These are phyloP conservation scores for Magnusiomyces magnusii DNA, from an alignment of 1,139 yeast genomes.

Conservation along the genomic window DNA sequence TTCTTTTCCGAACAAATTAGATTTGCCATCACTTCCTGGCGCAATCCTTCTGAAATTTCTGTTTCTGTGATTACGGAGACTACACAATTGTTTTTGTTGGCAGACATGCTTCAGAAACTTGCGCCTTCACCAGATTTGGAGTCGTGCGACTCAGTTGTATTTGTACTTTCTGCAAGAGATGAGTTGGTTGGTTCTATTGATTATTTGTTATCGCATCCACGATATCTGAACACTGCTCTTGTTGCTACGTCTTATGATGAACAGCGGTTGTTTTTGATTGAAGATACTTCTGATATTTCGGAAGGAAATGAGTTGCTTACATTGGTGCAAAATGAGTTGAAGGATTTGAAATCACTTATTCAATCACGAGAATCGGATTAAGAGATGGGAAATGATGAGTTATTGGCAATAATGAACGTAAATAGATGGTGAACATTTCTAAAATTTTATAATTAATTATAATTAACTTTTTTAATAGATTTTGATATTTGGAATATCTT, in stretches of 20 bases:
- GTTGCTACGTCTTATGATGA: conserved; percentile 60
- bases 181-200: conserved; percentile 53
- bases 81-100: conserved; percentile 61
- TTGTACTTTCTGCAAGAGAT: conserved; percentile 7
- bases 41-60: conserved; percentile 53
- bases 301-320: conserved; percentile 20
- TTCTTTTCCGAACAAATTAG: conserved; percentile 59
- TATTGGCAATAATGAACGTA: too few species aligned
- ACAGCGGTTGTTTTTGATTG: conserved; percentile 40
- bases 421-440: too few species aligned
- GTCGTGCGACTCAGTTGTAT: conserved; percentile 10
- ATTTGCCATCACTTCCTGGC: conserved; percentile 63
- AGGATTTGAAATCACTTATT: conserved; percentile 23
- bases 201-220: conserved; percentile 77
- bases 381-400: too few species aligned
- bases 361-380: background rate
- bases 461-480: too few species aligned
- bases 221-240: conserved; percentile 64
- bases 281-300: conserved; percentile 16
- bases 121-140: conserved; percentile 33
- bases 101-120: conserved; percentile 44
- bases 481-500: too few species aligned
- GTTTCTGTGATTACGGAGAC: conserved; percentile 70
- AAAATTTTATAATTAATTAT: too few species aligned
- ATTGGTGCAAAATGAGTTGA: conserved; percentile 22